Base-by-base conservation (phyloP, 1,284 basidiomycete genomes). In the Rugosomyces carneus region DNA sequence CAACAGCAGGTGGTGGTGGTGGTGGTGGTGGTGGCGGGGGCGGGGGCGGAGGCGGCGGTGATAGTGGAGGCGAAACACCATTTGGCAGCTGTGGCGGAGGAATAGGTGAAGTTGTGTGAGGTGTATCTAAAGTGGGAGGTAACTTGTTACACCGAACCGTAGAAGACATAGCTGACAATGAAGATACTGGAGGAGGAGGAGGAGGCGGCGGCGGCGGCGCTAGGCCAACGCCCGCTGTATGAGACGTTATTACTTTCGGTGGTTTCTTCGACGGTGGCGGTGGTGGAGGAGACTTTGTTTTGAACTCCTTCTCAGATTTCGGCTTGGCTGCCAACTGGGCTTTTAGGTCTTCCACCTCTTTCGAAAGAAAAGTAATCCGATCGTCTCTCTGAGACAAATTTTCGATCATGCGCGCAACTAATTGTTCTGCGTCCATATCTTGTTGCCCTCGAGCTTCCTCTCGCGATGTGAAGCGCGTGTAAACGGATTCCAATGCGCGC, bases 401-500 rank as follows among this genome's bases (percentile, higher is more conserved):
- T 44, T 89, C 84, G 26, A 94, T 83, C 1, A 82, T 77, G 32
- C 76, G 75, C 19, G 71, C 73, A 0, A 81, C 86, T 57, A 94
- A 84, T n/a, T 71, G 59, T 49, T 84, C 78, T 1, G 84, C 77
- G 57, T 91, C 87, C 38, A 84, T 59, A 37, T 67, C 67, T 42
- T 53, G 63, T 41, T 75, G 72, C 46, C 78, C 72, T 46, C 72
- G 64, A 27, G 55, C 53, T 53, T 77, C 71, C 54, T 75, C 70
- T 34, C 71, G 63, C 2, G 75, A 68, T 7, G 73, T 72, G 60
- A 93, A 85, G 13, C 87, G 76, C 15, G 82, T 84, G 61, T 89
- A 89, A 5, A 94, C 85, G 5, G 87, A 85, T 61, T 92, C 88
- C 34, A 95, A 69, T 10, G 89, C 87, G 11, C 85, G 81, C 58